phyloP scores from a whole-genome alignment of 495 filamentous ascomycete genomes.

The Darksidea phi region DNA sequence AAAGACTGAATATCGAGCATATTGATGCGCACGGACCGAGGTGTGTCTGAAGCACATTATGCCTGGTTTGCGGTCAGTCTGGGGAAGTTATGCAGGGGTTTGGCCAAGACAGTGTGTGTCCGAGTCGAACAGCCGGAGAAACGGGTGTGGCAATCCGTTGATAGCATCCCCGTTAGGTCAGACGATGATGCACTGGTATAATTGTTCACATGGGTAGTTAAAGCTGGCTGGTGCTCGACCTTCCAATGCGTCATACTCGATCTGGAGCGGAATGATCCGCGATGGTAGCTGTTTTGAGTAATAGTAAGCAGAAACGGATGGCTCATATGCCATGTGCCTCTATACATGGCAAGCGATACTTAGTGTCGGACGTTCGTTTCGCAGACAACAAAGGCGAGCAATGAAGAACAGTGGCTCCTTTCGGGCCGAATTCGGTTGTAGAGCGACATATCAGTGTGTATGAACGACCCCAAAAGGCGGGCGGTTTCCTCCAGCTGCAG shows the following conservation, averaged over 20 bases:
- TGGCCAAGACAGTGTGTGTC: constrained; percentile 18
- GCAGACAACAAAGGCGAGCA: not conserved
- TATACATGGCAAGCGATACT: constrained; percentile 9
- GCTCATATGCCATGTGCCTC: constrained; percentile 17
- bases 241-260: not conserved
- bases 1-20: constrained; percentile 14
- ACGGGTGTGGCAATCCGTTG: not conserved
- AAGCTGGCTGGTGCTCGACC: not conserved
- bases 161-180: constrained; percentile 10
- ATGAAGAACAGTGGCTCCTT: not conserved
- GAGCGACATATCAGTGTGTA: too few relatives aligned
- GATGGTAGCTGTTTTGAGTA: constrained; percentile 21
- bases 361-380: not conserved
- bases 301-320: constrained; percentile 27
- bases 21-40: constrained; percentile 25
- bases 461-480: too few relatives aligned
- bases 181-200: not conserved
- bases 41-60: constrained; percentile 25
- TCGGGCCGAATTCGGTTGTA: not conserved
- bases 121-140: constrained; percentile 22
- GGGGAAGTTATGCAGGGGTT: constrained; percentile 11
- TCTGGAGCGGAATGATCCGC: not conserved
- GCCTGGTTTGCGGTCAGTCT: constrained; percentile 23
- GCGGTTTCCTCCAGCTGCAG: too few relatives aligned
- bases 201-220: not conserved